Conservation (phyloP, 2,329 filamentous ascomycete species). For the Trichoderma sp. region DNA sequence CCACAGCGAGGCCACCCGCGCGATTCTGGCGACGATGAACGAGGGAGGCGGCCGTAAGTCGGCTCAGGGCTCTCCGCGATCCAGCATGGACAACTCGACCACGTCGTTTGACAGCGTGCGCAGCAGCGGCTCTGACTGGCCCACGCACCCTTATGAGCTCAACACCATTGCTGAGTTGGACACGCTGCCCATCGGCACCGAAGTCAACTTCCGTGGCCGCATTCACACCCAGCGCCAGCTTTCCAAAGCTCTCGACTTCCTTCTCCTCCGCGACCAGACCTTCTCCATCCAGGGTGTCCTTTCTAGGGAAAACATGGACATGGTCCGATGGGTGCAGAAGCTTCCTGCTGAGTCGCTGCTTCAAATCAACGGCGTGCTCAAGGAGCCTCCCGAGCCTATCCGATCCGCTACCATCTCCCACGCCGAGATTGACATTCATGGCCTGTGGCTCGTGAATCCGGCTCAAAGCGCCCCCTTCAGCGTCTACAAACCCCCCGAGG, state of each 20-base stretch:
- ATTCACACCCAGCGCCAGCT: slow-evolving; percentile 68
- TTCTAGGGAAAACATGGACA: slow-evolving; percentile 54
- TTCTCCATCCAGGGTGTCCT: slow-evolving; percentile 83
- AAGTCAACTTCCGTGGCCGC: slow-evolving; percentile 42
- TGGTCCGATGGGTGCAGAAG: slow-evolving; percentile 85
- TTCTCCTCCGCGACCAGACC: slow-evolving; percentile 81
- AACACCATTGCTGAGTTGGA: slow-evolving; percentile 39
- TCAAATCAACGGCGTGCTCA: slow-evolving; percentile 69
- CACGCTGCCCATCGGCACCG: slow-evolving; percentile 36
- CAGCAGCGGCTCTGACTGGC: slow-evolving; percentile 37
- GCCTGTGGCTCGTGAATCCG: slow-evolving; percentile 50
- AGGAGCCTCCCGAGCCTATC: slow-evolving; percentile 69
- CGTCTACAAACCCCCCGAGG: slow-evolving; percentile 62
- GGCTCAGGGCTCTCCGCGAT: slow-evolving; percentile 25
- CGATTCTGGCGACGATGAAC: slow-evolving; percentile 29
- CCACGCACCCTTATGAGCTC: slow-evolving; percentile 39
- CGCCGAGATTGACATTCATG: slow-evolving; percentile 68
- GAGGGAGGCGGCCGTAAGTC: slow-evolving; percentile 34
- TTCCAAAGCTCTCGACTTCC: slow-evolving; percentile 78
- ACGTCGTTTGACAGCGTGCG: slow-evolving; percentile 38
- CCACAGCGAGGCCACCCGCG: slow-evolving; percentile 24
- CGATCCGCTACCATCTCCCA: slow-evolving; percentile 72
- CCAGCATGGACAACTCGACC: slow-evolving; percentile 27
- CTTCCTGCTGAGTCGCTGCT: slow-evolving; percentile 76
- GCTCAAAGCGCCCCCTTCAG: slow-evolving; percentile 49